These are phyloP conservation scores for Talaromyces sp. DNA, from an alignment of 2,329 filamentous ascomycete species.

Conservation along the genomic window DNA sequence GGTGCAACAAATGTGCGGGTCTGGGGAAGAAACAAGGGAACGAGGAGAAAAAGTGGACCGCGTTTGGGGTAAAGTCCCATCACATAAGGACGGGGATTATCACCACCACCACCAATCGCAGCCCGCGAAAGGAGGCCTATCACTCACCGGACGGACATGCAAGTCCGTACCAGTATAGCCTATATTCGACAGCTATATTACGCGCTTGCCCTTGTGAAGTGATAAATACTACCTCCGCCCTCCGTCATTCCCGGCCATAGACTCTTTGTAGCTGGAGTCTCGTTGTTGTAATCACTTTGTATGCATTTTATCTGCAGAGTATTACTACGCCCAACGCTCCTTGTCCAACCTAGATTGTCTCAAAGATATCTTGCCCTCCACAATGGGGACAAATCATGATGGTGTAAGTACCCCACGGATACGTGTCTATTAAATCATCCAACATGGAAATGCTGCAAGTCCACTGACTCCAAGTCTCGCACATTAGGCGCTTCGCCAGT, in stretches of 20 bases:
- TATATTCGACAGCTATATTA: neutral
- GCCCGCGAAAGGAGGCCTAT: neutral
- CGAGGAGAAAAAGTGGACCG: slow-evolving; percentile 9
- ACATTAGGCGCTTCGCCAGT: slow-evolving; percentile 1
- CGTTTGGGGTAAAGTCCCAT: neutral
- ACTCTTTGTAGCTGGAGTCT: neutral
- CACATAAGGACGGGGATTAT: neutral
- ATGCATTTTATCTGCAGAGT: neutral
- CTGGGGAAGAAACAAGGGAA: neutral
- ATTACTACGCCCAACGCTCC: neutral
- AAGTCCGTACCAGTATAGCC: neutral
- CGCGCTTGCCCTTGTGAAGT: neutral
- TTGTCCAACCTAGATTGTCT: neutral
- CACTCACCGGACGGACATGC: neutral
- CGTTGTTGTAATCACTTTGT: neutral
- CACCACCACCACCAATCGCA: neutral
- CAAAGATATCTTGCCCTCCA: neutral
- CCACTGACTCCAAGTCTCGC: neutral
- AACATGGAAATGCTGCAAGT: neutral
- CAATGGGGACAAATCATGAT: neutral
- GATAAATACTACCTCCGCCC: neutral
- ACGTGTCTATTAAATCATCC: neutral
- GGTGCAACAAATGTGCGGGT: neutral
- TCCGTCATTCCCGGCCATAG: neutral
- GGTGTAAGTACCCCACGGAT: neutral